A percentile compares a stretch with the other conserved stretches of the same genome.
Conservation (phyloP, 2,329 filamentous ascomycete genomes). For the Cladosporium cucumerinum region DNA sequence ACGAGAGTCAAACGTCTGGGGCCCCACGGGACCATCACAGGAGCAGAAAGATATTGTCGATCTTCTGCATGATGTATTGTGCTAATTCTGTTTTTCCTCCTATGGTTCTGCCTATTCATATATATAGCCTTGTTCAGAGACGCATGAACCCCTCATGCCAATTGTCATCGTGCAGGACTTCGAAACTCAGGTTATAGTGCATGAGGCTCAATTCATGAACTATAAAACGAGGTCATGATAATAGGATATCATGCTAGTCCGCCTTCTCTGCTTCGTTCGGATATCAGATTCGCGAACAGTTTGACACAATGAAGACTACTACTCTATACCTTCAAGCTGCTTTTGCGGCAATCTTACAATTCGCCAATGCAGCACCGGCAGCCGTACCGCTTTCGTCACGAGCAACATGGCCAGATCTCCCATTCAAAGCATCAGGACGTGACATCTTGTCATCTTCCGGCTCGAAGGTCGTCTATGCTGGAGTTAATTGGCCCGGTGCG, state of each 20-base stretch:
- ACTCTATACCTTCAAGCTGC: neutral
- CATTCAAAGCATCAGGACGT: constrained; percentile 27
- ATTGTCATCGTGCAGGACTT: neutral
- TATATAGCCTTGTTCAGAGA: neutral
- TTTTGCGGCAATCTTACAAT: neutral
- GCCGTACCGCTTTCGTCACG: neutral
- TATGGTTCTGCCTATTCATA: neutral
- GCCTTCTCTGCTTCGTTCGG: neutral
- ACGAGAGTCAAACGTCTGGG: neutral
- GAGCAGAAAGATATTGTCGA: neutral
- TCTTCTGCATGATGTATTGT: neutral
- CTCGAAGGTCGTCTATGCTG: constrained; percentile 45
- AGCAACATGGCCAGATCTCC: constrained; percentile 25
- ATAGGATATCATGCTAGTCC: neutral
- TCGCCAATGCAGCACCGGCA: neutral
- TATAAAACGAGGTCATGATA: neutral
- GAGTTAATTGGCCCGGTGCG: constrained; percentile 61
- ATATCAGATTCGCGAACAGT: neutral
- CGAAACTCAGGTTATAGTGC: neutral
- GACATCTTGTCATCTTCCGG: constrained; percentile 37
- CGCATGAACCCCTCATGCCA: neutral
- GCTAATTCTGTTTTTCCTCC: neutral
- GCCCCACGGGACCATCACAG: neutral
- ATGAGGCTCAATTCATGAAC: neutral
- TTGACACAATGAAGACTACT: neutral